Conservation (phyloP, 768 basidiomycete genomes). For the Phaeotremella skinneri region DNA sequence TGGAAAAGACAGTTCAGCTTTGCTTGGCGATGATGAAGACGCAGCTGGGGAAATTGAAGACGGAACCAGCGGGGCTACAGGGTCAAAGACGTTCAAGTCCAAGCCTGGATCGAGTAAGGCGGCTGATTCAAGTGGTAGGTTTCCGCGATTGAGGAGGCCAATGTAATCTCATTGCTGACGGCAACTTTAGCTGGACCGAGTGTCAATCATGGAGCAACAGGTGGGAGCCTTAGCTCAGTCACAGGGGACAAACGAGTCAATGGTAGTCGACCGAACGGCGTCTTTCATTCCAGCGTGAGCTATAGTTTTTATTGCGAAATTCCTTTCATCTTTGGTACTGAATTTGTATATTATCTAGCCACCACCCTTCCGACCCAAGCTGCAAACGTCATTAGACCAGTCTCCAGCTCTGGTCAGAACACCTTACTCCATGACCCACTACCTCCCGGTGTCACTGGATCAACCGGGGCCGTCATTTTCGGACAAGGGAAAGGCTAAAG, state of each 20-base stretch:
- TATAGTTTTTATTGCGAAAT: too few relatives aligned
- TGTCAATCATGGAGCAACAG: background rate
- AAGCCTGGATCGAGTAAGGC: slow-evolving; percentile 9
- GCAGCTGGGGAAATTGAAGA: slow-evolving; percentile 40
- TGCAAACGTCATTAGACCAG: slow-evolving; percentile 33
- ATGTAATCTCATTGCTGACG: too few relatives aligned
- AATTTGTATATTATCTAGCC: slow-evolving; percentile 11
- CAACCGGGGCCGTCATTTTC: slow-evolving; percentile 37
- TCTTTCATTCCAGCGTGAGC: background rate
- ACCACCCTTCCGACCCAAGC: slow-evolving; percentile 30
- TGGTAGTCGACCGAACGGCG: background rate
- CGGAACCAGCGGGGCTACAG: slow-evolving; percentile 10
- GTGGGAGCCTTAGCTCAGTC: background rate
- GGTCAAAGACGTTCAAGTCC: slow-evolving; percentile 12
- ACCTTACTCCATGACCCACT: slow-evolving; percentile 33
- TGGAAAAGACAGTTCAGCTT: background rate
- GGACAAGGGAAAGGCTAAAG: slow-evolving; percentile 45
- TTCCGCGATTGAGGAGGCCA: too few relatives aligned
- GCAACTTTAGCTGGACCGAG: too few relatives aligned
- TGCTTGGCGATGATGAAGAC: slow-evolving; percentile 36
- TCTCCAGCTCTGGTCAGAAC: slow-evolving; percentile 35
- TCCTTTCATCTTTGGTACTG: too few relatives aligned
- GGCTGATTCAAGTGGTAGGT: background rate
- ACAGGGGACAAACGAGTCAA: background rate
- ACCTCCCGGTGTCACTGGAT: slow-evolving; percentile 21